Evolutionary conservation across 306 rosid species (phyloP).

Genomic region (Biancaea sappan): DNA sequence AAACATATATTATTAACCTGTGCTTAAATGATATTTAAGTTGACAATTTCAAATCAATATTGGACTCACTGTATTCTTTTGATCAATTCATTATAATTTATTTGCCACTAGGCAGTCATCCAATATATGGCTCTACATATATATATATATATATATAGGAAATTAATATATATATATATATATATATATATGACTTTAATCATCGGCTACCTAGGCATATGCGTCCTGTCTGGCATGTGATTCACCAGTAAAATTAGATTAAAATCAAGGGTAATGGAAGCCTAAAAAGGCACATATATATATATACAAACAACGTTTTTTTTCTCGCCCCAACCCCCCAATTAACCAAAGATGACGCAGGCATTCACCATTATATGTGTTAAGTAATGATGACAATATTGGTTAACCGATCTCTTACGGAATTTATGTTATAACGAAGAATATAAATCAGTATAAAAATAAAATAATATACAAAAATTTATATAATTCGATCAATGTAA

Average conservation of each 20-base stretch:
- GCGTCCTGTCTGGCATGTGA: constrained; percentile 10
- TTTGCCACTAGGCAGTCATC: neutral
- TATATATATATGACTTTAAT: neutral
- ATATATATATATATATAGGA: too few relatives aligned
- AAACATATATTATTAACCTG: neutral
- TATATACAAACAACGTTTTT: neutral
- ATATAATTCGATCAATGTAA: too few relatives aligned
- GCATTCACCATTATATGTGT: too few relatives aligned
- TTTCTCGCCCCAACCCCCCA: too few relatives aligned
- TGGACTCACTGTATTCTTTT: neutral
- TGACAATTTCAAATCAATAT: neutral
- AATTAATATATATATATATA: too few relatives aligned
- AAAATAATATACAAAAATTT: too few relatives aligned
- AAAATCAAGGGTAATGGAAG: neutral
- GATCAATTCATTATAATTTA: neutral
- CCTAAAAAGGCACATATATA: neutral
- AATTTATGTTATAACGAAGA: too few relatives aligned
- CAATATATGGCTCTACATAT: too few relatives aligned
- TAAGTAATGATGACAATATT: too few relatives aligned
- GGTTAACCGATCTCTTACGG: too few relatives aligned
- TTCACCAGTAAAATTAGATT: neutral
- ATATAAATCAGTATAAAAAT: too few relatives aligned
- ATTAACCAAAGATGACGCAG: too few relatives aligned
- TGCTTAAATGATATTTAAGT: neutral
- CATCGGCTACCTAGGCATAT: neutral